Percentiles rank a stretch among this genome's conserved stretches.
Conservation (phyloP, 768 basidiomycete species). For the Infundibulicybe gibba region DNA sequence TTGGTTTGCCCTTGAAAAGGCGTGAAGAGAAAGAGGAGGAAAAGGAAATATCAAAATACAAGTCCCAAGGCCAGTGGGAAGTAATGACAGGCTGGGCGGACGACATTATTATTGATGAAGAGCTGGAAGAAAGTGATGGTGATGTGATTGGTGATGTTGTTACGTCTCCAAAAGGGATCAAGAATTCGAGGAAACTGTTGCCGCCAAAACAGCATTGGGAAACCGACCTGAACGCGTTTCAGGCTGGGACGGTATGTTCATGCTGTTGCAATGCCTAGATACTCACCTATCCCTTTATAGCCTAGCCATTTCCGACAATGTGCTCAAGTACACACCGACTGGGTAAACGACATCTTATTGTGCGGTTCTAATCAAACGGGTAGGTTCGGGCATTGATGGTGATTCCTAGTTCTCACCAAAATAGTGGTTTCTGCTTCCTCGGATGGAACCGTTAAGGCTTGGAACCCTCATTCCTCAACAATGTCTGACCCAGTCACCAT, state of each 20-base stretch:
- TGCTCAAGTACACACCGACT: constrained; percentile 87
- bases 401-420: constrained; percentile 5
- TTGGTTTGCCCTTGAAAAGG: constrained; percentile 62
- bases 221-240: constrained; percentile 53
- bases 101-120: constrained; percentile 58
- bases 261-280: background rate
- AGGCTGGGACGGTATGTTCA: constrained; percentile 47
- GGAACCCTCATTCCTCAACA: constrained; percentile 75
- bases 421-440: constrained; percentile 91
- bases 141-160: constrained; percentile 75
- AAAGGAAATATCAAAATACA: background rate
- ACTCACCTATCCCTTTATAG: constrained; percentile 21
- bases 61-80: constrained; percentile 58
- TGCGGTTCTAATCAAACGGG: constrained; percentile 91
- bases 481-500: constrained; percentile 61
- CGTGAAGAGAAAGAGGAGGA: constrained; percentile 22
- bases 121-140: constrained; percentile 68
- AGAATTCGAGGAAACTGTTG: constrained; percentile 35
- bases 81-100: constrained; percentile 83
- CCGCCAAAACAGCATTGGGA: constrained; percentile 81
- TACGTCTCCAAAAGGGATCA: constrained; percentile 14
- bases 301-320: constrained; percentile 78
- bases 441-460: constrained; percentile 91
- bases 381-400: constrained; percentile 23
- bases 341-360: constrained; percentile 93